Evolutionary conservation across 257 asterid species (phyloP), one percentile per base, ranked within the genome.

Genomic region (Nicotiana attenuata): DNA sequence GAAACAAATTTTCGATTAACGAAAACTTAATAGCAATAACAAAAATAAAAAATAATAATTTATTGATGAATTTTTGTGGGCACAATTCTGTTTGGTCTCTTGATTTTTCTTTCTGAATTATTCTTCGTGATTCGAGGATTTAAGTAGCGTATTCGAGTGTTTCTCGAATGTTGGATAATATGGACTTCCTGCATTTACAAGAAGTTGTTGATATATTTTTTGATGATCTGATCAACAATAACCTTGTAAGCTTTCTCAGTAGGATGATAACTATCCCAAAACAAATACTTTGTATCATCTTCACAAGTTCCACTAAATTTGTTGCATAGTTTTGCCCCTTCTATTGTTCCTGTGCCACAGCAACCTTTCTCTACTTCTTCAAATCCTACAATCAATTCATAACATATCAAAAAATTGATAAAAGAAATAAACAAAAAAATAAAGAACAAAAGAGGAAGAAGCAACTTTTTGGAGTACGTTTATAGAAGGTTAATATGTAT

Each of bases 251-350:
- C 89, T 81, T 31, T 75, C 80, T 84, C 88, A 0, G 91, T 84
- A 14, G 88, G 91, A 82, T 86, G 91, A 47, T 57, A 85, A 81
- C 84, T 79, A 73, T 84, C 91, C 91, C 91, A 88, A 35, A 88
- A 84, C 3, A 88, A 60, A 81, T 80, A 83, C 26, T 73, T 80
- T 1, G 82, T 13, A 59, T 63, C 83, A 8, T 84, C 85, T 41
- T 68, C 63, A 83, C 91, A 88, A 0, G 85, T 88, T 1, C n/a
- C 19, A 3, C 71, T 56, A 3, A 29, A 79, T n/a, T 22, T 79
- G 76, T 85, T 85, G 83, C 90, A 88, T 31, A 84, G 80, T 16
- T 56, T 5, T 5, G 57, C 63, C 20, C 63, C 82, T 55, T 85
- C 90, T 14, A 88, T 20, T 0, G 10, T 7, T 24, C 88, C 90